Conservation (phyloP, 2,329 filamentous ascomycete species). For the Camillea tinctor region DNA sequence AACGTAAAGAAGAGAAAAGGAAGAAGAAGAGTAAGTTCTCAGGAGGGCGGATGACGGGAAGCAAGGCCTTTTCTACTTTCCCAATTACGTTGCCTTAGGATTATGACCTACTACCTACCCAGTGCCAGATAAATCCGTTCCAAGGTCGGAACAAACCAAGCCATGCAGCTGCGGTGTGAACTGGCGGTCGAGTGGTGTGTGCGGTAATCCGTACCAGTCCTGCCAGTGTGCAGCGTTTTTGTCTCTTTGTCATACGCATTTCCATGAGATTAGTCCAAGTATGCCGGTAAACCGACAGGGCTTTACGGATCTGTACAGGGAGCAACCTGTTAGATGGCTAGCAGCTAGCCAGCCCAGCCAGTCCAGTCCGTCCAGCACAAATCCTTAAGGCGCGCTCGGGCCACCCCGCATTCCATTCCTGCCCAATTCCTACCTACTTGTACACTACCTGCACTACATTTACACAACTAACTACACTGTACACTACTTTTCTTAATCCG, state of each 20-base stretch:
- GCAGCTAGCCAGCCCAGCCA: no score
- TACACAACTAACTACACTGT: no score
- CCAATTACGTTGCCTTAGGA: neutral
- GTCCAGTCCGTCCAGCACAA: neutral
- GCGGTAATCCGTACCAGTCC: no score
- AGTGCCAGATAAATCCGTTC: constrained; percentile 2
- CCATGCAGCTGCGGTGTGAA: constrained; percentile 17
- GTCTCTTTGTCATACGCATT: neutral
- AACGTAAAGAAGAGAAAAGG: neutral
- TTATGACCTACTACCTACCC: neutral
- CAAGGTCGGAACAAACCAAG: constrained; percentile 8
- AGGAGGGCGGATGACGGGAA: neutral
- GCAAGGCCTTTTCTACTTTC: neutral
- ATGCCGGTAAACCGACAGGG: neutral
- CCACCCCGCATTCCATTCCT: constrained; percentile 5
- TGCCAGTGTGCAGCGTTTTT: no score
- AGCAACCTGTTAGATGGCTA: neutral
- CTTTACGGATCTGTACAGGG: neutral
- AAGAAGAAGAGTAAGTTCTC: neutral
- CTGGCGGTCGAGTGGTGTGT: constrained; percentile 9
- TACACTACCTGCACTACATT: no score
- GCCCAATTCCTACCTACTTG: no score
- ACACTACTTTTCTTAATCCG: no score
- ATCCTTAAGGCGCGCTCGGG: constrained; percentile 2
- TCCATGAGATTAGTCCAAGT: neutral